Evolutionary conservation across 2,329 filamentous ascomycete genomes (phyloP), one percentile per base, ranked within the genome.

Genomic region (Sporothrix inflata): DNA sequence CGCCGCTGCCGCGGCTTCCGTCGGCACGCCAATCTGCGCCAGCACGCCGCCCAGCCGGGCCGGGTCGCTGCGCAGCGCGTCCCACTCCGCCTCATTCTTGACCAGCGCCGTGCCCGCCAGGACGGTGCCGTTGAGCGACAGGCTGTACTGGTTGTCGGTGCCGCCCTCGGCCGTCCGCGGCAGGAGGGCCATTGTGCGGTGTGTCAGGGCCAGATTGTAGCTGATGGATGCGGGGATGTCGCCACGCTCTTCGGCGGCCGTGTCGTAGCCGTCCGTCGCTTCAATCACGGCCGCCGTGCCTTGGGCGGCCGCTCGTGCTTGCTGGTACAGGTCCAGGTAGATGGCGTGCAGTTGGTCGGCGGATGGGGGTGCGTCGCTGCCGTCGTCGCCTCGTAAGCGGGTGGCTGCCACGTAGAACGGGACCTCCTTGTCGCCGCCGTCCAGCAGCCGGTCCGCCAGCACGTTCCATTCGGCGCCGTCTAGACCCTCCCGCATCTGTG

Each of bases 161-260:
- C 78, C 78, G 0, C 88, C 88, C 76, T 90, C 88, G 0, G 84
- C 82, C 1, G 83, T 75, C 1, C 89, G 82, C 1, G 89, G 89
- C 73, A 85, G 85, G 1, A 91, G 73, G 0, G 86, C 86, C 78
- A 91, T 83, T 0, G 80, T 82, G 19, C 79, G 80, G 72, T 81
- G 81, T 24, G 89, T 91, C 81, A 91, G 83, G 67, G 86, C 88
- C 75, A 91, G 79, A 77, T 91, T 91, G 78, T 91, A 91, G 79
- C 88, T 90, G 65, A 90, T 88, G n/a, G 76, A 76, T 0, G 87
- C 84, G 74, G 84, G 82, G 3, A 83, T 83, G 4, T 80, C 78
- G 2, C 78, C 78, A 1, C 78, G 76, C 0, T 73, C 73, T 8
- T 75, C 77, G 8, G 16, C 73, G 4, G 47, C 67, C 1, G 24